These are phyloP conservation scores for Collybia nuda DNA, from an alignment of 768 basidiomycete genomes.

Conservation along the genomic window DNA sequence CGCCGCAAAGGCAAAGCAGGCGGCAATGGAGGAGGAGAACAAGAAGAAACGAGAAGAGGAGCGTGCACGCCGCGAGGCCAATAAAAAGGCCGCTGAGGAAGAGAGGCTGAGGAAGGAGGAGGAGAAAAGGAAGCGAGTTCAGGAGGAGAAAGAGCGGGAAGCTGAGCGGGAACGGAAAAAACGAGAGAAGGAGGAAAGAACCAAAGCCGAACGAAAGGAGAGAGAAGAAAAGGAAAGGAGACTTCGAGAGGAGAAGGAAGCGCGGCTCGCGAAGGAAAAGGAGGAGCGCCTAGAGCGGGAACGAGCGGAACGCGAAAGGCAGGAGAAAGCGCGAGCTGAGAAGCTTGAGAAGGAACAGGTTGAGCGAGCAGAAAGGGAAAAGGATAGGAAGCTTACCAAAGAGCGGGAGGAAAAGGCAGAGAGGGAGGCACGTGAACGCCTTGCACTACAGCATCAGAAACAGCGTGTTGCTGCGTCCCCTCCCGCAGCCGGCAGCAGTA, in stretches of 20 bases:
- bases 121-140: slow-evolving; percentile 70
- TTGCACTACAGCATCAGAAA: slow-evolving; percentile 40
- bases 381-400: slow-evolving; percentile 28
- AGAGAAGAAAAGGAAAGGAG: slow-evolving; percentile 63
- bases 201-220: slow-evolving; percentile 72
- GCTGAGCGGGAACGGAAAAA: slow-evolving; percentile 73
- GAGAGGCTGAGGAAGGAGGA: slow-evolving; percentile 84
- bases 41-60: slow-evolving; percentile 88
- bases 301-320: slow-evolving; percentile 40
- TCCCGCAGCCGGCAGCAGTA: slow-evolving; percentile 16
- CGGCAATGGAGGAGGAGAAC: slow-evolving; percentile 76
- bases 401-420: slow-evolving; percentile 28
- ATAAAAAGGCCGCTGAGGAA: slow-evolving; percentile 77
- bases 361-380: slow-evolving; percentile 36
- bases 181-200: slow-evolving; percentile 72
- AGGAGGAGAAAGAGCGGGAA: slow-evolving; percentile 81
- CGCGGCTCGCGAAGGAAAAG: slow-evolving; percentile 61
- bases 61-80: slow-evolving; percentile 71
- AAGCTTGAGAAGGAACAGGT: slow-evolving; percentile 37
- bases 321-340: slow-evolving; percentile 28
- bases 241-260: slow-evolving; percentile 69
- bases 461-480: slow-evolving; percentile 47
- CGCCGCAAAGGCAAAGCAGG: slow-evolving; percentile 71
- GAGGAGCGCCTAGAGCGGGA: slow-evolving; percentile 54
- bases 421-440: slow-evolving; percentile 27